Evolutionary conservation across 139 green algal genomes (phyloP).

Genomic region (Coccomyxa sp.): DNA sequence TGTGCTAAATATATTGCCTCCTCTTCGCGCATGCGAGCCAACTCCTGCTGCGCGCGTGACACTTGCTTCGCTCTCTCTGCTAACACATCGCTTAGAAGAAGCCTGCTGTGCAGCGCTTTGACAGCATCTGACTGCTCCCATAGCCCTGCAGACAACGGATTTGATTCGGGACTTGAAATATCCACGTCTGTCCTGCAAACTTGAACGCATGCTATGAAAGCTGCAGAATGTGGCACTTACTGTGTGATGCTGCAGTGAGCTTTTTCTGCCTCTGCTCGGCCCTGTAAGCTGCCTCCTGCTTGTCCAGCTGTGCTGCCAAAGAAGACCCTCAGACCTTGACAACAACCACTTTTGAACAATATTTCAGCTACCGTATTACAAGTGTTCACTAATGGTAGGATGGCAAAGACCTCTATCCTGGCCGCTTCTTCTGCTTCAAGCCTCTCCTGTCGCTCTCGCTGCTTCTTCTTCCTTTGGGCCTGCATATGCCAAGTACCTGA

Average conservation of each 20-base stretch:
- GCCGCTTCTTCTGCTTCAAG: neutral
- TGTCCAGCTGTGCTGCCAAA: neutral
- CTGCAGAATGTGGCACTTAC: neutral
- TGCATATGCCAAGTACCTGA: neutral
- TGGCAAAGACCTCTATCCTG: neutral
- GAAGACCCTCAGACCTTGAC: neutral
- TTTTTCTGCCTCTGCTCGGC: neutral
- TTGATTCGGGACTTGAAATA: no score
- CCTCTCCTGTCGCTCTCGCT: neutral
- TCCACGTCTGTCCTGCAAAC: neutral
- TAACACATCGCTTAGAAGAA: neutral
- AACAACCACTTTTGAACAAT: no score
- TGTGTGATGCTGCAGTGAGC: neutral
- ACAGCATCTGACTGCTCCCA: neutral
- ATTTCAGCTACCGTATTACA: no score
- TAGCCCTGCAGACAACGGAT: neutral
- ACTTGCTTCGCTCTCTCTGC: neutral
- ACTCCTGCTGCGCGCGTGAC: no score
- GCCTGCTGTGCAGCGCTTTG: neutral
- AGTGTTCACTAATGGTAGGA: neutral
- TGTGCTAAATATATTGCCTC: no score
- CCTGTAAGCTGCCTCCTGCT: neutral
- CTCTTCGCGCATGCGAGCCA: no score
- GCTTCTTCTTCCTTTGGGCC: neutral
- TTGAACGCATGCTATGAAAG: neutral